Evolutionary conservation across 768 basidiomycete species (phyloP).

Genomic region (Tylopilus felleus): DNA sequence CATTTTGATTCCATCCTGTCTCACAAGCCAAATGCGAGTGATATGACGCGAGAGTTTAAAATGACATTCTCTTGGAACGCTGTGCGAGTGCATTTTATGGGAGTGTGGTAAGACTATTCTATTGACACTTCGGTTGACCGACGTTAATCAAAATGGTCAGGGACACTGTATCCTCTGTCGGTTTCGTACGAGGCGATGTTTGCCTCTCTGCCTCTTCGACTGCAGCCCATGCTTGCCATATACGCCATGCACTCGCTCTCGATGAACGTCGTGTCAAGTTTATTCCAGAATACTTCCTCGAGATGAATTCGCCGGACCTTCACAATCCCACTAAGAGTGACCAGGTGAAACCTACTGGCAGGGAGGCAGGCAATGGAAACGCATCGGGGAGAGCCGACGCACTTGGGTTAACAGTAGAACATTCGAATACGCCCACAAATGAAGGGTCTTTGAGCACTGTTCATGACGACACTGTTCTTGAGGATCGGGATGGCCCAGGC

Average conservation of each 20-base stretch:
- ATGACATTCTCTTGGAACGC: slow-evolving; percentile 42
- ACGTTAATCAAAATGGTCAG: slow-evolving; percentile 28
- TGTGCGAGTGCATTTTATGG: slow-evolving; percentile 48
- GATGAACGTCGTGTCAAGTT: slow-evolving; percentile 63
- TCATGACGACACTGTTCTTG: neutral
- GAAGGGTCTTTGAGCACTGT: neutral
- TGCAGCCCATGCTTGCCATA: slow-evolving; percentile 52
- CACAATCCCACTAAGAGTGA: neutral
- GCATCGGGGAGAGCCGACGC: neutral
- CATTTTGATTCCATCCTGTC: slow-evolving; percentile 4
- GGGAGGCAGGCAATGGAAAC: neutral
- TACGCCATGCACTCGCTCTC: slow-evolving; percentile 64
- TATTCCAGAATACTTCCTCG: slow-evolving; percentile 40
- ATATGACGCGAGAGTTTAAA: slow-evolving; percentile 36
- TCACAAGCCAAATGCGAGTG: slow-evolving; percentile 18
- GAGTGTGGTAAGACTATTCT: slow-evolving; percentile 41
- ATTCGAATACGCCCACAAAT: neutral
- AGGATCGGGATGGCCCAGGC: neutral
- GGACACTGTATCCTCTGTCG: slow-evolving; percentile 69
- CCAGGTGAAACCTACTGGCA: neutral
- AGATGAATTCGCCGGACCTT: slow-evolving; percentile 24
- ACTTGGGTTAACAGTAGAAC: neutral
- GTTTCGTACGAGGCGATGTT: slow-evolving; percentile 36
- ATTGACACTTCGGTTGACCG: neutral
- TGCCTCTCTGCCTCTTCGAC: slow-evolving; percentile 55